Percentiles rank a stretch among this genome's conserved stretches.
These are phyloP conservation scores for Nothomitra cinnamomea DNA, from an alignment of 2,329 filamentous ascomycete genomes.

Conservation along the genomic window DNA sequence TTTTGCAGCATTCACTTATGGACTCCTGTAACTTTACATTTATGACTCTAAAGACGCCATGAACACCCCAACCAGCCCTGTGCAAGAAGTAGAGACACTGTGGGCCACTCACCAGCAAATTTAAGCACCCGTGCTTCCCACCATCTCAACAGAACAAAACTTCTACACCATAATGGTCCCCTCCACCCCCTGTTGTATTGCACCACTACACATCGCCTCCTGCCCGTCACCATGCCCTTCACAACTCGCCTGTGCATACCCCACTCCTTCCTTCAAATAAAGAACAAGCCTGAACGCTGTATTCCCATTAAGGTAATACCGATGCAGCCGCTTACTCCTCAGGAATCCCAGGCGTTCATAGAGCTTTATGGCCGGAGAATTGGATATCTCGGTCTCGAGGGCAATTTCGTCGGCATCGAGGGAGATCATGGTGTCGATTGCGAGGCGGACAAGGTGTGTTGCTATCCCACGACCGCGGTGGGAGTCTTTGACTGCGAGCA, in stretches of 20 bases:
- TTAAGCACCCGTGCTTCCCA: too few relatives aligned
- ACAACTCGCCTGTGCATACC: slow-evolving; percentile 11
- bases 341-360: slow-evolving; percentile 90
- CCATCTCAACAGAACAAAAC: too few relatives aligned
- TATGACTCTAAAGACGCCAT: too few relatives aligned
- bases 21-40: too few relatives aligned
- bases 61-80: too few relatives aligned
- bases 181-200: too few relatives aligned
- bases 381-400: slow-evolving; percentile 89
- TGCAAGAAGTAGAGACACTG: too few relatives aligned
- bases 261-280: slow-evolving; percentile 48
- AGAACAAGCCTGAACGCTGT: slow-evolving; percentile 82
- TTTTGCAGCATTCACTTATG: neutral
- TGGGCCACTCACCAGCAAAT: too few relatives aligned
- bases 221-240: neutral
- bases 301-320: slow-evolving; percentile 94
- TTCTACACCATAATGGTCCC: too few relatives aligned
- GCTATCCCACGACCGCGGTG: slow-evolving; percentile 70
- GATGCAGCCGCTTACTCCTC: slow-evolving; percentile 77
- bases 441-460: slow-evolving; percentile 71
- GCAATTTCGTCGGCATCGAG: slow-evolving; percentile 84
- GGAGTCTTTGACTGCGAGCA: slow-evolving; percentile 76
- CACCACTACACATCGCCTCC: neutral
- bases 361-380: slow-evolving; percentile 72
- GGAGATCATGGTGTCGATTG: slow-evolving; percentile 78